phyloP scores from a whole-genome alignment of 148 eudicot species.

The Pouteria glomerata region DNA sequence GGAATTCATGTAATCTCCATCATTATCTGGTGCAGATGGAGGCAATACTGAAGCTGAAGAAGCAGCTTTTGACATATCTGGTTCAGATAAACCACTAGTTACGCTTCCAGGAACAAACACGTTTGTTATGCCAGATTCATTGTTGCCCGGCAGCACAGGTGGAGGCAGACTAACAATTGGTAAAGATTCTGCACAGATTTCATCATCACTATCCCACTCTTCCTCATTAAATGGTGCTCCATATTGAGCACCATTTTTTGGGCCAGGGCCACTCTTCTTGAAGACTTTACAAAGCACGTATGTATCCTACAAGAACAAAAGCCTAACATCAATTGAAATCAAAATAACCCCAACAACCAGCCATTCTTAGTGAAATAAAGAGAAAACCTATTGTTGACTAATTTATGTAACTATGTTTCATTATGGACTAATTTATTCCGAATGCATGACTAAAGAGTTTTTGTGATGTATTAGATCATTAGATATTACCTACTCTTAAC shows the following conservation, averaged over 20 bases:
- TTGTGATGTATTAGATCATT: neutral
- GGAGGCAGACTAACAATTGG: constrained; percentile 7
- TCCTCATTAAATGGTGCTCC: constrained; percentile 76
- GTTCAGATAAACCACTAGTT: constrained; percentile 1
- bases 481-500: neutral
- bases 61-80: constrained; percentile 13
- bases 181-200: constrained; percentile 11
- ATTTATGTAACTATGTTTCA: neutral
- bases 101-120: constrained; percentile 4
- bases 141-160: neutral
- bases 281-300: constrained; percentile 67
- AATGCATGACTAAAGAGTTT: neutral
- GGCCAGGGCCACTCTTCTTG: constrained; percentile 67
- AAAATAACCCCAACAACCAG: neutral
- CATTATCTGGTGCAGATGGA: constrained; percentile 12
- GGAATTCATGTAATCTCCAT: constrained; percentile 1
- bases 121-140: constrained; percentile 1
- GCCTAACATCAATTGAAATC: neutral
- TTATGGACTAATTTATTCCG: neutral
- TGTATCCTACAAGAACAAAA: constrained; percentile 26
- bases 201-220: constrained; percentile 54
- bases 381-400: neutral
- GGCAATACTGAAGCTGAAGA: constrained; percentile 5
- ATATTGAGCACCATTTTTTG: constrained; percentile 63
- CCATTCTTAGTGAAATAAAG: neutral